Percentiles rank a stretch among this genome's conserved stretches.
Evolutionary conservation across 768 basidiomycete genomes (phyloP).

Genomic region (Pulveroboletus sp.): DNA sequence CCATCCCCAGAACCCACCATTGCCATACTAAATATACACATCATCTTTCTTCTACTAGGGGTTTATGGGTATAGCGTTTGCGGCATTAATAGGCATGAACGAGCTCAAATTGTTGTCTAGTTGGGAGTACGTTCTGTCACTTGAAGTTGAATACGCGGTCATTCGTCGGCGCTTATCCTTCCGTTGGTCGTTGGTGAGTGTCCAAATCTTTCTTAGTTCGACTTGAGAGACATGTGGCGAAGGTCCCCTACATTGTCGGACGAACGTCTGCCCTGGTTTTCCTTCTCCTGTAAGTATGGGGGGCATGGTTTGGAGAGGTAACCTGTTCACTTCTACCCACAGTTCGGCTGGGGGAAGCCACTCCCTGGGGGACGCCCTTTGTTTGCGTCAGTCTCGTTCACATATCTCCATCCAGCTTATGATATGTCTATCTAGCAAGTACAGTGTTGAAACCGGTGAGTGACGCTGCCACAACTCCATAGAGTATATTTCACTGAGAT

Average conservation of each 20-base stretch:
- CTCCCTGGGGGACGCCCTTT: background rate
- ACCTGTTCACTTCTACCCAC: background rate
- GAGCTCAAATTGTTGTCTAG: constrained; percentile 2
- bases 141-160: constrained; percentile 13
- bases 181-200: constrained; percentile 19
- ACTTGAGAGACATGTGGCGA: background rate
- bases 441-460: constrained; percentile 4
- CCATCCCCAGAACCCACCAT: background rate
- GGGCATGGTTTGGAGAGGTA: too few relatives aligned
- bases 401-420: background rate
- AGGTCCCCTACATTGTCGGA: constrained; percentile 23
- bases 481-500: background rate
- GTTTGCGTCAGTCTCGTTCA: constrained; percentile 14
- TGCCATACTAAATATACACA: background rate
- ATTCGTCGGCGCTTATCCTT: constrained; percentile 13
- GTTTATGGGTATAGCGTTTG: constrained; percentile 16
- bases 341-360: constrained; percentile 1
- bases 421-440: constrained; percentile 3
- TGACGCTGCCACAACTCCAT: background rate
- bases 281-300: constrained; percentile 12
- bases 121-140: constrained; percentile 21
- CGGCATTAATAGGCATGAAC: background rate
- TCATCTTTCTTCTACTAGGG: constrained; percentile 13
- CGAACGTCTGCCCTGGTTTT: constrained; percentile 8
- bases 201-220: background rate